Conservation (phyloP, 2,329 filamentous ascomycete genomes). For the Pseudomassariella vexata region DNA sequence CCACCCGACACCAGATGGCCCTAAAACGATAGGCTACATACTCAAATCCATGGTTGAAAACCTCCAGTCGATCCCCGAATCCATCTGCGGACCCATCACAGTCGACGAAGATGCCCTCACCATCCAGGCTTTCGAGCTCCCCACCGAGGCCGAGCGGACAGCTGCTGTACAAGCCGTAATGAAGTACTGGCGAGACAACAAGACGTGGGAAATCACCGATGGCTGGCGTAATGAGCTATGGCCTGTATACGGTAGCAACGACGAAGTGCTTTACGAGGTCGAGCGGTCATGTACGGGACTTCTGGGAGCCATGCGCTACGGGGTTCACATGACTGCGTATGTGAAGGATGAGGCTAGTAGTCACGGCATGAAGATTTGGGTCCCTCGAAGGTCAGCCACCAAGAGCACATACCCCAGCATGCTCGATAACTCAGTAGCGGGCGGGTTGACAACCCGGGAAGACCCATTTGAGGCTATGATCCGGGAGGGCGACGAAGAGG, state of each 20-base stretch:
- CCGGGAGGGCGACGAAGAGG: conserved; percentile 85
- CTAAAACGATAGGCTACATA: conserved; percentile 49
- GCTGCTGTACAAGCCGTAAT: conserved; percentile 50
- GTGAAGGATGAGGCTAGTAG: conserved; percentile 38
- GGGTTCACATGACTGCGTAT: conserved; percentile 76
- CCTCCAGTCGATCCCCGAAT: conserved; percentile 40
- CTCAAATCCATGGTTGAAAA: conserved; percentile 42
- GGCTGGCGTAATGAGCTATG: conserved; percentile 81
- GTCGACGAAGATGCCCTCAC: conserved; percentile 56
- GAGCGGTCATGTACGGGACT: conserved; percentile 71
- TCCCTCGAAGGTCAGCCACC: conserved; percentile 65
- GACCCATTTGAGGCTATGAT: conserved; percentile 75
- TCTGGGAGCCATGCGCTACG: conserved; percentile 72
- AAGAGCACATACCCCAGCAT: conserved; percentile 91
- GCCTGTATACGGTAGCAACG: conserved; percentile 62
- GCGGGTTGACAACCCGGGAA: conserved; percentile 76
- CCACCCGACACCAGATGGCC: conserved; percentile 4
- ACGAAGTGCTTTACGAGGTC: conserved; percentile 63
- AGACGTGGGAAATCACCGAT: conserved; percentile 65
- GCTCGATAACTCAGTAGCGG: conserved; percentile 90
- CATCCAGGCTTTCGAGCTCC: conserved; percentile 55
- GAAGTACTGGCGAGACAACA: conserved; percentile 61
- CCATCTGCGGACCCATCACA: conserved; percentile 51
- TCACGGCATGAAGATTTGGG: conserved; percentile 72
- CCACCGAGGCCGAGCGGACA: conserved; percentile 59